These are phyloP conservation scores for Globisporangium barbulae DNA, from an alignment of 352 stramenopile species.

Conservation along the genomic window DNA sequence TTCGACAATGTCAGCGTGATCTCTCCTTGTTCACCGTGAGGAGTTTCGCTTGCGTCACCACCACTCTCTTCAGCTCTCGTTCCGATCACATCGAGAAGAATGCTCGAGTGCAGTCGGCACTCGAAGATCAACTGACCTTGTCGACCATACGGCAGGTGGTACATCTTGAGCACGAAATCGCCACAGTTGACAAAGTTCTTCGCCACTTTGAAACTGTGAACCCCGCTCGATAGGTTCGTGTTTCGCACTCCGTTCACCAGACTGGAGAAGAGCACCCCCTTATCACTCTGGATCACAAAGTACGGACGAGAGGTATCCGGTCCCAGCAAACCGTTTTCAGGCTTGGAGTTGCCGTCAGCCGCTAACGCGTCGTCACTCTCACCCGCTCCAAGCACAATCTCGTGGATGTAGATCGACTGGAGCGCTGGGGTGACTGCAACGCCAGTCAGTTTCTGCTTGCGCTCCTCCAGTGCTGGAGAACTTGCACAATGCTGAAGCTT, in stretches of 20 bases:
- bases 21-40: slow-evolving; percentile 33
- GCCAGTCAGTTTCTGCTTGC: slow-evolving; percentile 78
- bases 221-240: slow-evolving; percentile 46
- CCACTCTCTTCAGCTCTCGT: slow-evolving; percentile 10
- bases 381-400: slow-evolving; percentile 56
- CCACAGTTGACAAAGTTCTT: slow-evolving; percentile 59
- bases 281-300: slow-evolving; percentile 86
- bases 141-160: slow-evolving; percentile 82
- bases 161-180: slow-evolving; percentile 83
- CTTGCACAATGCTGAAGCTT: slow-evolving; percentile 49
- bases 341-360: slow-evolving; percentile 6
- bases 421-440: slow-evolving; percentile 65
- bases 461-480: slow-evolving; percentile 45
- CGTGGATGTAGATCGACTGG: slow-evolving; percentile 74
- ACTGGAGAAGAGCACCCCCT: slow-evolving; percentile 84
- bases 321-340: slow-evolving; percentile 10
- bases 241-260: slow-evolving; percentile 80
- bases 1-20: slow-evolving; percentile 52
- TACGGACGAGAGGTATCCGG: slow-evolving; percentile 59
- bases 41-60: slow-evolving; percentile 16
- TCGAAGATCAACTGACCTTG: slow-evolving; percentile 84
- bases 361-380: slow-evolving; percentile 17
- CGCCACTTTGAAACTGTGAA: slow-evolving; percentile 64
- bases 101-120: slow-evolving; percentile 59
- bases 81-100: slow-evolving; percentile 63